These are phyloP conservation scores for Orobanche coerulescens DNA, from an alignment of 257 asterid genomes.

Conservation along the genomic window DNA sequence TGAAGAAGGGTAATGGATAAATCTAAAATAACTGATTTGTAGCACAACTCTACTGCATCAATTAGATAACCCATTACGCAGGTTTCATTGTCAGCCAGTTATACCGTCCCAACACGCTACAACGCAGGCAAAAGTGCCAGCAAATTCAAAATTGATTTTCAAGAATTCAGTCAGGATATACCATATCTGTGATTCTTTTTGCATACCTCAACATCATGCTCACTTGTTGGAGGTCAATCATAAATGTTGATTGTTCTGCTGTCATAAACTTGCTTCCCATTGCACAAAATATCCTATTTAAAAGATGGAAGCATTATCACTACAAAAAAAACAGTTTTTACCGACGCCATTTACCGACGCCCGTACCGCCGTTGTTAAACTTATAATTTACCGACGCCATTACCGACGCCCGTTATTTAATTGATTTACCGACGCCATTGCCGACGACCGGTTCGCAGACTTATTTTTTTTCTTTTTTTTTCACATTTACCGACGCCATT, in stretches of 20 bases:
- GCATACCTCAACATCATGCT: constrained; percentile 90
- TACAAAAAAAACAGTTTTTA: too few relatives aligned
- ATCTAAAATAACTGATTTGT: constrained; percentile 5
- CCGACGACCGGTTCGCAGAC: too few relatives aligned
- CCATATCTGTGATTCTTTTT: constrained; percentile 5
- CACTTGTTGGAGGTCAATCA: constrained; percentile 98
- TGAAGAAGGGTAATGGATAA: constrained; percentile 24
- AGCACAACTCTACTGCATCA: constrained; percentile 11
- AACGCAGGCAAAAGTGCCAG: background rate
- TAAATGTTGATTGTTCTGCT: constrained; percentile 92
- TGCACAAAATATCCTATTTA: constrained; percentile 86
- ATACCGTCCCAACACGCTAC: background rate
- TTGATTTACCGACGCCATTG: too few relatives aligned
- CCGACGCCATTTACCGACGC: too few relatives aligned
- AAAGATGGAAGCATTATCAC: constrained; percentile 17
- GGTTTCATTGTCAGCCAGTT: background rate
- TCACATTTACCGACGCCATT: too few relatives aligned
- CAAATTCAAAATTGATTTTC: constrained; percentile 8
- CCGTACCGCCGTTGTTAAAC: too few relatives aligned
- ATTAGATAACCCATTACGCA: background rate
- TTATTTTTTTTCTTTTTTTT: too few relatives aligned
- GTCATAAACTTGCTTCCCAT: constrained; percentile 93
- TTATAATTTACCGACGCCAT: too few relatives aligned
- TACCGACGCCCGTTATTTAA: too few relatives aligned
- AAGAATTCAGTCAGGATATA: constrained; percentile 12